phyloP scores from a whole-genome alignment of 108 stramenopile species.

The Pelagomonas calceolata region DNA sequence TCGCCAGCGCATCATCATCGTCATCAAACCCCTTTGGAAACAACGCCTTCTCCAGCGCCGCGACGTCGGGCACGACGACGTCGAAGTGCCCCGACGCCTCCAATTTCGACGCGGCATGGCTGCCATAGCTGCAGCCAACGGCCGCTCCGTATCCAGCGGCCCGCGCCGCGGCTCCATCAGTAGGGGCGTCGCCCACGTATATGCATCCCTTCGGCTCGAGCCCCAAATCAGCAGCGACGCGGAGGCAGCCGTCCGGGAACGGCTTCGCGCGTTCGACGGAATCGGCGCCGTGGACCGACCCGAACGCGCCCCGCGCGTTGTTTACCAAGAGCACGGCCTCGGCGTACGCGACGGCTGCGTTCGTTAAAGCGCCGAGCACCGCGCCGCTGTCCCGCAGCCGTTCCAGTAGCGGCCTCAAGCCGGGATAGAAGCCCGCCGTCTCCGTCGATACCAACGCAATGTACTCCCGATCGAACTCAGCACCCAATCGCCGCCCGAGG shows the following conservation, averaged over 20 bases:
- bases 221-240: background rate
- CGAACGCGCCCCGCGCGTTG: background rate
- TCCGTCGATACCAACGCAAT: background rate
- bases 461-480: slow-evolving; percentile 5
- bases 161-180: slow-evolving; percentile 4
- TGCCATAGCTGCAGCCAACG: background rate
- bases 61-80: background rate
- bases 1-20: no score
- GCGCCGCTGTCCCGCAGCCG: background rate
- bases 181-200: slow-evolving; percentile 9
- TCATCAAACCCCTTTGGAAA: background rate
- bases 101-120: background rate
- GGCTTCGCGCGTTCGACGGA: slow-evolving; percentile 4
- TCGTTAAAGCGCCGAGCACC: background rate
- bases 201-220: background rate
- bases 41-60: background rate
- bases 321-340: slow-evolving; percentile 1
- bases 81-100: background rate
- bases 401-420: background rate
- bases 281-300: slow-evolving; percentile 4
- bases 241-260: slow-evolving; percentile 1
- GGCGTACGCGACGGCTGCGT: slow-evolving; percentile 8
- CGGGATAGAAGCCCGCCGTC: background rate
- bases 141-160: background rate
- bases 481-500: slow-evolving; percentile 2